Base-by-base conservation (phyloP, 345 rosid species). In the Camelina sativa region DNA sequence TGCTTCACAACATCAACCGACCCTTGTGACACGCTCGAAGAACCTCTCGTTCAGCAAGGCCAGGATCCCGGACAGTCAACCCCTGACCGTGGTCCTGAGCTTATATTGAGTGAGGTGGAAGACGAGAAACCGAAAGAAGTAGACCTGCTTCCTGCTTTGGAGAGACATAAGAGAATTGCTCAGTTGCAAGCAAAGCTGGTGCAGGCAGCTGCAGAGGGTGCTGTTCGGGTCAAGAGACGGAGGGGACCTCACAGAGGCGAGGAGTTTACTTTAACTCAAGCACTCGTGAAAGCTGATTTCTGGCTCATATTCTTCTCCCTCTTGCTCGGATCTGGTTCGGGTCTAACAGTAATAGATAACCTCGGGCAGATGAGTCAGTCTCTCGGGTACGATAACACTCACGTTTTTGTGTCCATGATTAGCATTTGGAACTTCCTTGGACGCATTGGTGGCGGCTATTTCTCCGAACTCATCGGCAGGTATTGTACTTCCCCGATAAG, bases 381-480 rank as follows among this genome's bases (percentile, higher is more conserved):
- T 67, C 79, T 90, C 4, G 93, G 97, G 4, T 84, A 88, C 58
- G 80, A 89, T 55, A 88, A 89, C 77, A 60, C 89, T 8, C 96
- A 87, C 73, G 83, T 90, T 52, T 90, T 89, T 70, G 93, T 90
- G 61, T 92, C 93, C 62, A 81, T 92, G 92, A 87, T 92, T 73
- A 92, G 98, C 83, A 87, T 92, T 75, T 92, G 97, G 93, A 92
- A 90, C 85, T 92, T 92, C 75, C 91, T 90, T 55, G 97, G 98
- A 37, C 95, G 97, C 15, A 67, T 92, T 66, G 93, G 97, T 4
- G 95, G 97, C 6, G 98, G 98, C 57, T 90, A 83, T 83, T 85
- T 89, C 72, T 92, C 98, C 7, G 97, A 92, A 85, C 70, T 86
- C 52, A 77, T 92, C 22, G 95, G 84, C 57, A 89, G 88, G 98